Evolutionary conservation across 2,329 filamentous ascomycete genomes (phyloP).

Genomic region (Claviceps pazoutovae): DNA sequence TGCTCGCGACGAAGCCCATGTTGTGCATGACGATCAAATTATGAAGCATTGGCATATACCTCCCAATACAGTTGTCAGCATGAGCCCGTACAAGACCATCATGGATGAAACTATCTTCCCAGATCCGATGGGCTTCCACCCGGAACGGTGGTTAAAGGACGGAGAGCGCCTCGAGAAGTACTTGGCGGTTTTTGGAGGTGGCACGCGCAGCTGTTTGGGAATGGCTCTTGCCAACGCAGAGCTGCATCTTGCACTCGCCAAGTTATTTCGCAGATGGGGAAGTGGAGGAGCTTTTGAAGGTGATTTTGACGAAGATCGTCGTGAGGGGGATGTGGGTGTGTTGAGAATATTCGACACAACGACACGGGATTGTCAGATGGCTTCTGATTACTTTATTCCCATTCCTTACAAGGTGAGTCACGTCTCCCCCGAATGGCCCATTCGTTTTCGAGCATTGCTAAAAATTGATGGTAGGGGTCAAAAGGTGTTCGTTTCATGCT

Average conservation of each 20-base stretch:
- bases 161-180: slow-evolving; percentile 19
- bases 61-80: slow-evolving; percentile 21
- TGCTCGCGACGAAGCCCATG: slow-evolving; percentile 24
- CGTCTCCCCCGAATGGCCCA: not conserved
- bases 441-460: not conserved
- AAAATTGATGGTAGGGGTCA: slow-evolving; percentile 13
- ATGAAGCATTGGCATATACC: slow-evolving; percentile 18
- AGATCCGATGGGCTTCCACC: slow-evolving; percentile 19
- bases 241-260: slow-evolving; percentile 23
- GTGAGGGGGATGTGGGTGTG: slow-evolving; percentile 19
- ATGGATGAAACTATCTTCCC: slow-evolving; percentile 20
- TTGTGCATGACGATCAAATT: slow-evolving; percentile 15
- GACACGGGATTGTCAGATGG: slow-evolving; percentile 21
- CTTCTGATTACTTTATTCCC: slow-evolving; percentile 25
- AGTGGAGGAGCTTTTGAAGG: slow-evolving; percentile 18
- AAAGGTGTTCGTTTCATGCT: slow-evolving; percentile 21
- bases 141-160: slow-evolving; percentile 23
- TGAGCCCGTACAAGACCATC: slow-evolving; percentile 23
- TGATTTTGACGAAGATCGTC: slow-evolving; percentile 17
- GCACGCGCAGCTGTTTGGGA: slow-evolving; percentile 22
- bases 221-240: slow-evolving; percentile 25
- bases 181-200: slow-evolving; percentile 21
- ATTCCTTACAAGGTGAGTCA: slow-evolving; percentile 22
- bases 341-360: slow-evolving; percentile 23
- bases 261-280: slow-evolving; percentile 25